A percentile compares a stretch with the other conserved stretches of the same genome.
Conservation (phyloP, 106 monocot genomes). For the Narthecium ossifragum region DNA sequence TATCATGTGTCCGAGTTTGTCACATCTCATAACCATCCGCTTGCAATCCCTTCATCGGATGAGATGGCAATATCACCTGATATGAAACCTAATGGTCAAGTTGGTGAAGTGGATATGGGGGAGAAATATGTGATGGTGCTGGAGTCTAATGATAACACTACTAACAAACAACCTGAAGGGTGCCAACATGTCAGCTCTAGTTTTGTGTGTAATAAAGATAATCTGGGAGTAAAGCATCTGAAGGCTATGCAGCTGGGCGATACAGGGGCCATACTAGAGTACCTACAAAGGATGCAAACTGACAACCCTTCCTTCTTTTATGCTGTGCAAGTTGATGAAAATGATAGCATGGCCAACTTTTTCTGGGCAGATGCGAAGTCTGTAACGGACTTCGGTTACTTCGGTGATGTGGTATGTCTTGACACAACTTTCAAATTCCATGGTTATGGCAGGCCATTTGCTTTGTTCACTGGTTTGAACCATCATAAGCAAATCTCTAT, state of each 20-base stretch:
- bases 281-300: slow-evolving; percentile 50
- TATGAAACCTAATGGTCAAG: slow-evolving; percentile 18
- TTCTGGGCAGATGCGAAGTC: slow-evolving; percentile 80
- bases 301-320: slow-evolving; percentile 65
- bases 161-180: slow-evolving; percentile 5
- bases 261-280: slow-evolving; percentile 48
- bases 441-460: slow-evolving; percentile 56
- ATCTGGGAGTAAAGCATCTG: slow-evolving; percentile 20
- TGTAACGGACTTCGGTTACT: slow-evolving; percentile 45
- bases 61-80: slow-evolving; percentile 23
- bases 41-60: slow-evolving; percentile 20
- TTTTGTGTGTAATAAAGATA: slow-evolving; percentile 17
- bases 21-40: slow-evolving; percentile 52
- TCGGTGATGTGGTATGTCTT: slow-evolving; percentile 74
- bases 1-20: slow-evolving; percentile 63
- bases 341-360: slow-evolving; percentile 41
- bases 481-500: slow-evolving; percentile 60
- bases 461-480: slow-evolving; percentile 52
- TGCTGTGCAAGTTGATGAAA: slow-evolving; percentile 47
- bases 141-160: slow-evolving; percentile 14
- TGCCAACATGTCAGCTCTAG: background rate
- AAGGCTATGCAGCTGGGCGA: slow-evolving; percentile 44
- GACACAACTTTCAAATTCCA: slow-evolving; percentile 44
- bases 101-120: slow-evolving; percentile 14
- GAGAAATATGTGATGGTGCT: slow-evolving; percentile 4